Base-by-base conservation (phyloP, 2,329 filamentous ascomycete species). In the Aspergillus fructus region DNA sequence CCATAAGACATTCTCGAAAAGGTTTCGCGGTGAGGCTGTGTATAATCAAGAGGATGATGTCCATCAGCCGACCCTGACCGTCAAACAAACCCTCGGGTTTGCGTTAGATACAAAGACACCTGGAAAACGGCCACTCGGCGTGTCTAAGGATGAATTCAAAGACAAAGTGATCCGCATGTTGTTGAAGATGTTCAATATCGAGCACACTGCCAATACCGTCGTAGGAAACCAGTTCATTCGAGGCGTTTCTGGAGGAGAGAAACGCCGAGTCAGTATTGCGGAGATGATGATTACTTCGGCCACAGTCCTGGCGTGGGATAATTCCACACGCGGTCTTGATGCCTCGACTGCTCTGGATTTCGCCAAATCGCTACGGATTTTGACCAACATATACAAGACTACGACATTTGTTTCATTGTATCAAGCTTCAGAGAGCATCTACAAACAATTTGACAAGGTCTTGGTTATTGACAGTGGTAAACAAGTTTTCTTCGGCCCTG, bases 161-260 rank as follows among this genome's bases (percentile, higher is more conserved):
- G 81, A 89, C 49, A 85, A 86, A 64, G 86, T 96, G 56, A 79
- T 93, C 59, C 82, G 85, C 17, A 84, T 88, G 67, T 80, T 96
- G 58, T 79, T 96, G 51, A 91, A 90, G 68, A 94, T 96, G 89
- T 96, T 96, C 80, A 94, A 93, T 70, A 96, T 96, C 53, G 89
- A 93, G 72, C 91, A 96, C 73, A 96, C 91, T 0, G 83, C 85
- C 51, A 84, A 92, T 70, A 97, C 93, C 0, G 85, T 93, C 30
- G 91, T 96, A 24, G 93, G 93, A 7, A 89, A 94, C 61, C 84
- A 85, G 1, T 91, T 93, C 61, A 83, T 94, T 19, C 87, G 90
- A 50, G 92, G 91, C 71, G 82, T 96, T 0, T 91, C 86, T 46
- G 91, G 89, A 60, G 90, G 88, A 55, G 90, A 93, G 75, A 81